Evolutionary conservation across 2,329 filamentous ascomycete species (phyloP), one percentile per base, ranked within the genome.

Genomic region (Fusarium sambucinum): DNA sequence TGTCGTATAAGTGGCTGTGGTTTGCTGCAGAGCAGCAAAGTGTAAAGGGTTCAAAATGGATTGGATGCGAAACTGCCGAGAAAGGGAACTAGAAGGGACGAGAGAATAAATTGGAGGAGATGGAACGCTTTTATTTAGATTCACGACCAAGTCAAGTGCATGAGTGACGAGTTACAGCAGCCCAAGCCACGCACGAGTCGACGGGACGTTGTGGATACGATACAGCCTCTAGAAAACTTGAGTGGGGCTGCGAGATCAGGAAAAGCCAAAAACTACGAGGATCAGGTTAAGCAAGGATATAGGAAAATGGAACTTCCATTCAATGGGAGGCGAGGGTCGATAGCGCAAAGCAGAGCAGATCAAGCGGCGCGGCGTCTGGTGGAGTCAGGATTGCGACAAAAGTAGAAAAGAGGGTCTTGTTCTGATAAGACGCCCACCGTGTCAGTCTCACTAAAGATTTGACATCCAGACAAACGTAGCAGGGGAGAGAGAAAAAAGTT

Each of bases 351-450:
- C 51, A 63, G 60, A 70, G 46, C 46, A 73, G 70, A 73, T 72
- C 71, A 69, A 66, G 68, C 66, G 67, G 63, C 55, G 64, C 69
- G 57, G 64, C 54, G 65, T 53, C 32, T 59, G 59, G 71, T 73
- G 71, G 71, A 66, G 70, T 72, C 70, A 46, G 69, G 57, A 63
- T 66, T 71, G 47, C 55, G 58, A 69, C 48, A 70, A 71, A 73
- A 74, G 72, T 67, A 68, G 62, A 74, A 71, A 74, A 74, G 69
- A 71, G 72, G 72, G 72, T 70, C 72, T 44, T 59, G 35, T 56
- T 70, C 64, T 73, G 72, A 74, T 74, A 74, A 74, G 72, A 71
- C 64, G 41, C 66, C 65, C 58, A 51, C 56, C 67, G 69, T 71
- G 62, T 66, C 55, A 37, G 70, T 52, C 58, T 59, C 58, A 54